These are phyloP conservation scores for Pseudonitzschia multiseries DNA, from an alignment of 108 stramenopile genomes.

Conservation along the genomic window DNA sequence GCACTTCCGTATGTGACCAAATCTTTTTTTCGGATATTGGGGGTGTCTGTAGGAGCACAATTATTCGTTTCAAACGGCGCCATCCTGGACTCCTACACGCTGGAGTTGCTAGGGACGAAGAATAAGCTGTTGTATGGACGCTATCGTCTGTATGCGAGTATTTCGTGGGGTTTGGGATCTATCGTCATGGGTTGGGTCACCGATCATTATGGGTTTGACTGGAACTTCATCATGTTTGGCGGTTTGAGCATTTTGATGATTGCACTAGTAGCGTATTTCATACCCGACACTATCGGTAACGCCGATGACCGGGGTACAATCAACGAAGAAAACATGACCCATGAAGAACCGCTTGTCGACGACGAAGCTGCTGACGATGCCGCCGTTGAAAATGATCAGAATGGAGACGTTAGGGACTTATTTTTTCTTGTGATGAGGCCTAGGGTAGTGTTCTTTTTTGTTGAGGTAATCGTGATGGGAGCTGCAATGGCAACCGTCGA, in stretches of 20 bases:
- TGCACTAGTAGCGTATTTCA: slow-evolving; percentile 20
- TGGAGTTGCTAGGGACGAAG: slow-evolving; percentile 44
- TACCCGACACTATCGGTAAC: slow-evolving; percentile 28
- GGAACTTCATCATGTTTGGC: slow-evolving; percentile 54
- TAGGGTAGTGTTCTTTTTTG: slow-evolving; percentile 29
- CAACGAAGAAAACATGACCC: neutral
- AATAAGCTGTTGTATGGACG: slow-evolving; percentile 46
- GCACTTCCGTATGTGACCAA: slow-evolving; percentile 36
- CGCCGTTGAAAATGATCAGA: neutral
- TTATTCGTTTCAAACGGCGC: slow-evolving; percentile 41
- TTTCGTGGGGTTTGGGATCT: slow-evolving; percentile 50
- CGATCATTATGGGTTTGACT: slow-evolving; percentile 48
- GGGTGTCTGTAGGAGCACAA: slow-evolving; percentile 30
- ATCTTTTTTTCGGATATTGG: slow-evolving; percentile 30
- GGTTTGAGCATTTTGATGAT: slow-evolving; percentile 31
- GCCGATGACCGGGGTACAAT: neutral
- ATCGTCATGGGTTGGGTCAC: slow-evolving; percentile 55
- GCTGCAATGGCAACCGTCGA: slow-evolving; percentile 52
- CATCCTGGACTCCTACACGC: slow-evolving; percentile 44
- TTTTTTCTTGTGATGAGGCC: slow-evolving; percentile 26
- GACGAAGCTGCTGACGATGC: slow-evolving; percentile 3
- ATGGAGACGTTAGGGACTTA: slow-evolving; percentile 20
- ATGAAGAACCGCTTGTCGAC: neutral
- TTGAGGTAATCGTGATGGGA: slow-evolving; percentile 46
- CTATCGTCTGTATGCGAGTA: slow-evolving; percentile 43